These are phyloP conservation scores for Penicillium angulare DNA, from an alignment of 495 filamentous ascomycete species.

Conservation along the genomic window DNA sequence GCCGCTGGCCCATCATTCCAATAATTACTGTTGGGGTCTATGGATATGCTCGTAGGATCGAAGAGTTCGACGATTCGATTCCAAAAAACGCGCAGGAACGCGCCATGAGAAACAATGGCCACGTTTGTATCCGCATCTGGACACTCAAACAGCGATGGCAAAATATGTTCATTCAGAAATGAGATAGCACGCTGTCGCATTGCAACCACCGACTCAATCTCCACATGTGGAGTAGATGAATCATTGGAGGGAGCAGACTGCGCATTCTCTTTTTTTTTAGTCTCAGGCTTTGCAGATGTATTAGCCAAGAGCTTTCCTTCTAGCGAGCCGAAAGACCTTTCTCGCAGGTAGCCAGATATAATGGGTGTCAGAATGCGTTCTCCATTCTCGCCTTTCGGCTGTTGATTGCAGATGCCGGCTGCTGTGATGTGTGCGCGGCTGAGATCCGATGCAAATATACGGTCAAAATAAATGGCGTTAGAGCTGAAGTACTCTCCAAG, in stretches of 20 bases:
- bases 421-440: conserved; percentile 67
- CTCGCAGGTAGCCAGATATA: conserved; percentile 21
- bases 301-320: conserved; percentile 14
- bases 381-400: neutral
- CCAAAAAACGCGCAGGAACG: conserved; percentile 70
- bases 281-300: neutral
- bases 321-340: conserved; percentile 28
- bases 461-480: conserved; percentile 45
- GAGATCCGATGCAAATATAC: conserved; percentile 79
- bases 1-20: conserved; percentile 9
- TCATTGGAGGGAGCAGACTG: neutral
- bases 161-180: conserved; percentile 62
- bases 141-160: conserved; percentile 50
- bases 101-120: conserved; percentile 76
- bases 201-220: conserved; percentile 48
- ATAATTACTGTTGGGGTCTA: conserved; percentile 3
- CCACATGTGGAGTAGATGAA: conserved; percentile 1
- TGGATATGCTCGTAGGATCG: conserved; percentile 35
- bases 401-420: conserved; percentile 22
- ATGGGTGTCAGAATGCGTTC: conserved; percentile 7
- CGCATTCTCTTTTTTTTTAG: neutral
- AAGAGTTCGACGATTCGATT: conserved; percentile 56
- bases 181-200: conserved; percentile 60
- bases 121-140: conserved; percentile 35
- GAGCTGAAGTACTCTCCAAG: conserved; percentile 44